Conservation (phyloP, 768 basidiomycete genomes). For the Paxillus ammoniavirescens region DNA sequence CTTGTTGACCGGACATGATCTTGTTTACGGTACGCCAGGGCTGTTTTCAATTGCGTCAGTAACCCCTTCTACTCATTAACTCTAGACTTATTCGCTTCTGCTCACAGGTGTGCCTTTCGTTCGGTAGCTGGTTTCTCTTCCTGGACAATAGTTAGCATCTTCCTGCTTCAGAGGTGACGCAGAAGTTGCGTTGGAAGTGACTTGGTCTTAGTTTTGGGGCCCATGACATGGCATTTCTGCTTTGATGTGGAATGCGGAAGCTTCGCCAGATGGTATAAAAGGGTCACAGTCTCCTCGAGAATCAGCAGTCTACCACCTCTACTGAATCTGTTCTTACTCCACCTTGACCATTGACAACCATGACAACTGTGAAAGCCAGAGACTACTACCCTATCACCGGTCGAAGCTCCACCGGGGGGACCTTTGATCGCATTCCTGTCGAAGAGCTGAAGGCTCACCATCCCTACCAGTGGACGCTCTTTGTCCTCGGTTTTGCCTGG, state of each 20-base stretch:
- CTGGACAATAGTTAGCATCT: background rate
- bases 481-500: constrained; percentile 12
- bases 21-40: background rate
- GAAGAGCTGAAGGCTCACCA: constrained; percentile 6
- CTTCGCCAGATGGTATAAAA: background rate
- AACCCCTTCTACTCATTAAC: background rate
- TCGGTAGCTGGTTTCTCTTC: background rate
- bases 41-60: background rate
- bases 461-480: constrained; percentile 16
- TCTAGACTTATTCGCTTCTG: background rate
- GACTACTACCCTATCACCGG: constrained; percentile 16
- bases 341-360: background rate
- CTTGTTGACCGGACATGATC: background rate
- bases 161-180: background rate
- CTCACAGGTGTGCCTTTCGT: background rate
- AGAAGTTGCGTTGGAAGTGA: background rate
- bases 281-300: background rate
- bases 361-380: background rate
- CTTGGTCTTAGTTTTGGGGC: background rate
- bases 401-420: constrained; percentile 9
- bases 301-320: background rate
- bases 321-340: background rate
- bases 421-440: constrained; percentile 10
- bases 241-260: too few species aligned
- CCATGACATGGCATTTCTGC: background rate